Evolutionary conservation across 768 basidiomycete species (phyloP), one percentile per base, ranked within the genome.

Genomic region (Leccinum disarticulatum): DNA sequence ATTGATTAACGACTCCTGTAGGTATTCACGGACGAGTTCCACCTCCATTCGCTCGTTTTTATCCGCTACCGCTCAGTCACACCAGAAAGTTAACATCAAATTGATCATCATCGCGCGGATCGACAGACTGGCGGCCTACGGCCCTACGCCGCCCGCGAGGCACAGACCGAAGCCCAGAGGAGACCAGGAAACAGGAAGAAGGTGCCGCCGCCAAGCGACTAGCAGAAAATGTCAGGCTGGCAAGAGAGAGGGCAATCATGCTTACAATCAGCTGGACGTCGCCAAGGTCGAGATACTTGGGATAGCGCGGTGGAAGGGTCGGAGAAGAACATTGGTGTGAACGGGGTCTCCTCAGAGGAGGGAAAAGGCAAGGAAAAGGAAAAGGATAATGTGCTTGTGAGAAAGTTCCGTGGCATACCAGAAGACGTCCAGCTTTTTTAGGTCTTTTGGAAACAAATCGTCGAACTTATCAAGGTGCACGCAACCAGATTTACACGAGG

Each of bases 21-120:
- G 93, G 96, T 99, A 17, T 98, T 99, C 75, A 94, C 96, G 13
- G 95, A 98, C 74, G 96, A 98, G 72, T 98, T 98, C 77, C 97
- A 98, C 70, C 83, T 99, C 0, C 91, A 96, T 69, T 88, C 93
- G 0, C 87, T 99, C n/a, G 91, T 0, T 98, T 85, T 84, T 98
- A 27, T 90, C 91, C 9, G 94, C 97, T 0, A 22, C 22, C 1
- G 22, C 22, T 22, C 22, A 22, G 1, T 22, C 1, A 22, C 22
- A 22, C 71, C 95, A 95, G 52, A 93, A 96, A 71, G 97, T 99
- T 68, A 97, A 97, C 76, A 98, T 99, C 79, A 99, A 99, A 76
- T 84, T 90, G 63, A 98, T 99, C 64, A 97, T 98, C 57, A 99
- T 99, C 53, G 93, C 96, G 0, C 82, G 98, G 30, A 97, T 99